phyloP scores from a whole-genome alignment of 1,139 yeast species.

The Candida sanyaensis region DNA sequence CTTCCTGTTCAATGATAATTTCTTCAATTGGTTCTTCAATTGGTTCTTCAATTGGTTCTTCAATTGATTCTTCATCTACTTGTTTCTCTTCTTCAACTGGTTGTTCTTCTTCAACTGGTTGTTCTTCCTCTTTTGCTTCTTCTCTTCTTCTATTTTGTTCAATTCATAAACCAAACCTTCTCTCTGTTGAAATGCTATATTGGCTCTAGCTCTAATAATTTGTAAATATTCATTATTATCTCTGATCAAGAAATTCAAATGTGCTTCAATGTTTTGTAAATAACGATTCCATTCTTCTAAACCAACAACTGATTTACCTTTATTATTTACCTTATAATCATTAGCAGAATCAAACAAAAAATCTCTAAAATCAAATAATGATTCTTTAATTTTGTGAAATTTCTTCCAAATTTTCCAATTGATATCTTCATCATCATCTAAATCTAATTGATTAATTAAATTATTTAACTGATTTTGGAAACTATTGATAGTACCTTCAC shows the following conservation, averaged over 20 bases:
- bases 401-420: constrained; percentile 71
- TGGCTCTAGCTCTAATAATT: constrained; percentile 78
- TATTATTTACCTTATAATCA: constrained; percentile 29
- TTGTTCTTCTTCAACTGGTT: constrained; percentile 12
- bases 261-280: constrained; percentile 58
- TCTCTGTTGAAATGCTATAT: constrained; percentile 73
- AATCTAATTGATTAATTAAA: constrained; percentile 31
- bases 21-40: constrained; percentile 1
- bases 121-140: constrained; percentile 7
- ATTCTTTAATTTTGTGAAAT: constrained; percentile 59
- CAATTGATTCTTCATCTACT: not conserved
- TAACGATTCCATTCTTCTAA: constrained; percentile 52
- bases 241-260: constrained; percentile 57
- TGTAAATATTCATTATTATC: constrained; percentile 75
- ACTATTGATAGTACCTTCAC: constrained; percentile 64
- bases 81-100: constrained; percentile 8
- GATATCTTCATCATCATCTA: constrained; percentile 36
- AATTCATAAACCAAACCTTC: constrained; percentile 38
- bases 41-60: not conserved
- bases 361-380: constrained; percentile 58
- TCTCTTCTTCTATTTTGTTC: not conserved
- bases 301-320: constrained; percentile 31
- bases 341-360: constrained; percentile 48
- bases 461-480: constrained; percentile 40
- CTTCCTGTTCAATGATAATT: constrained; percentile 8